Evolutionary conservation across 2,329 filamentous ascomycete species (phyloP), one percentile per base, ranked within the genome.

Genomic region (Aspergillus hiratsukae): DNA sequence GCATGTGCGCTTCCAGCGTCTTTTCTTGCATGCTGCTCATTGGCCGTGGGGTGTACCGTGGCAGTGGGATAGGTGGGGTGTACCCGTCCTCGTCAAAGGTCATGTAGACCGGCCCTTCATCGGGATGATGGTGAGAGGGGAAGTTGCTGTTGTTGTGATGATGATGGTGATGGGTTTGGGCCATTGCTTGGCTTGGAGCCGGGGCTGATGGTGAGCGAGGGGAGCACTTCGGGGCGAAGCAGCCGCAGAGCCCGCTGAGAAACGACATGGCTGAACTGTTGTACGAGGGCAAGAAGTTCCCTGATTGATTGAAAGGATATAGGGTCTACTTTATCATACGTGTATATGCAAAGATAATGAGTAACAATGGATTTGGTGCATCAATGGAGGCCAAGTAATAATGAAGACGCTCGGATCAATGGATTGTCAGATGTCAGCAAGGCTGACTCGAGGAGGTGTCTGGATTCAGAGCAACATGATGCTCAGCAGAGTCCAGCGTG

Each of bases 31-130:
- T 62, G 59, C 43, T 46, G 43, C 67, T 74, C 58, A 69, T 61
- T 7, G 74, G 73, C 1, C 69, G 72, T 3, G 72, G 69, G 1
- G 75, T 76, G 60, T 77, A 77, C 56, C 71, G 68, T 43, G 75
- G 75, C 49, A 75, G 69, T 10, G 74, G 74, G 41, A 66, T 64
- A 51, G 69, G 63, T 35, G 66, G 66, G 46, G 61, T 57, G 66
- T 72, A 75, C 53, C 68, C 69, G 52, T 65, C 61, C 50, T 69
- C 58, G 14, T 65, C 58, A 8, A 31, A 48, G 27, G n/a, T 49
- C 41, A 45, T 41, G 19, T 11, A 21, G 29, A n/a, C n/a, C 19
- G 23, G 35, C 28, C 25, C 17, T 25, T 48, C 29, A 17, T 21
- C 25, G 17, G 31, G n/a, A 23, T 35, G 23, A 53, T 53, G 21